Base-by-base conservation (phyloP, 73 alveolate genomes). In the Paramecium sonneborni region DNA sequence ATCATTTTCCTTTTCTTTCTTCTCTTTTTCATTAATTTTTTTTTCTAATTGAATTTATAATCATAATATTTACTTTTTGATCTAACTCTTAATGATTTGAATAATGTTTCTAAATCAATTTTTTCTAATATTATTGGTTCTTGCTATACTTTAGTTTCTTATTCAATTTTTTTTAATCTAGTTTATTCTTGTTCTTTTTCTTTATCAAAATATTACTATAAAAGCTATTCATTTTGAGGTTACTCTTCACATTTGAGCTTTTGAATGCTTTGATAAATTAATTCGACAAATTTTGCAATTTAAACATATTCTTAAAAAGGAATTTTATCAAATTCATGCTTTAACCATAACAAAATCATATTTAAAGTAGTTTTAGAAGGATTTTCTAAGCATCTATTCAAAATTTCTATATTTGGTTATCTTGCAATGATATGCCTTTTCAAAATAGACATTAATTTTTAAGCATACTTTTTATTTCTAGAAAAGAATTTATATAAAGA, bases 111-210 rank as follows among this genome's bases (percentile, higher is more conserved):
- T 26, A 62, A 23, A 32, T 62, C 84, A 26, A 62, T 62, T 62
- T 62, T 62, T 9, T 62, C 84, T 62, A 62, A 24, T 3, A 62
- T 62, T 30, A 62, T 62, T 62, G 84, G 84, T 26, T 62, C 84
- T 12, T 62, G 23, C 6, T 62, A 62, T 62, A 32, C 84, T 32
- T 62, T 62, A 30, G 24, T 62, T 26, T 62, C 84, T 28, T 62
- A 62, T 62, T 62, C 84, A 12, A 30, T 26, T 26, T 62, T 62
- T 62, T 32, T 62, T 26, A 26, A 24, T 2, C 84, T 24, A 62
- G 1, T 62, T 11, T 26, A 24, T n/a, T 62, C 84, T 32, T 62
- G 18, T 32, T 62, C 84, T 23, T 32, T 62, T 6, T 62, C 84
- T 62, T 9, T 62, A 32, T 62, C 39, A 26, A 62, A 62, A 32